Base-by-base conservation (phyloP, 768 basidiomycete species). In the Hypholoma sublateritium region DNA sequence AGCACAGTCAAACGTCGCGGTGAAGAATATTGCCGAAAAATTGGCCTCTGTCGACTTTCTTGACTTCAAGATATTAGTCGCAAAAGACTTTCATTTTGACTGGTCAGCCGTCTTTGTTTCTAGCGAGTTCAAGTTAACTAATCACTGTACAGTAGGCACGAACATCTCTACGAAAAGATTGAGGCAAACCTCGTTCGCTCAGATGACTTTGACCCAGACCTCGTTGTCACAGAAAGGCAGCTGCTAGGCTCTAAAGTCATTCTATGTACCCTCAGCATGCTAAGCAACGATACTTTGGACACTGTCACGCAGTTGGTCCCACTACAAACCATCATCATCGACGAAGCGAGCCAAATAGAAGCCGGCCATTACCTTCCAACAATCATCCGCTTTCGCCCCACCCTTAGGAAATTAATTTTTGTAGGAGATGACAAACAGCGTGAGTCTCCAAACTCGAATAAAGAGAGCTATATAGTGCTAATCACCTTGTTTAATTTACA, bases 1-100 rank as follows among this genome's bases (percentile, higher is more conserved):
- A 54, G 86, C 89, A 5, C 87, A 90, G 58, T 87, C 87, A 8
- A 91, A 91, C 68, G 81, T 91, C 53, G 89, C 88, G 28, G 88
- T 91, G 35, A 89, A 88, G 68, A 90, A 89, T 59, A 88, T 91
- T 60, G 89, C 88, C 17, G 87, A 88, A 62, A 89, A 37, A 62
- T 67, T 91, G 12, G 77, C 73, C 2, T 67, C 74, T 1, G 72
- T 79, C 58, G 72, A 68, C 6, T 77, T 86, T 47, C 36, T 65
- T 1, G 58, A 80, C 5, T 91, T 83, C 73, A 87, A 74, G 62
- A 69, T 91, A 0, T 65, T 91, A 1, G 86, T 91, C 14, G 84
- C 88, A 2, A 71, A 71, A 69, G 82, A 84, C 0, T 91, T 90
- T 58, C 83, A 85, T 65, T 72, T 67, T 58, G 80, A 79, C 46